Base-by-base conservation (phyloP, 768 basidiomycete species). In the Amanita pallidorosea region DNA sequence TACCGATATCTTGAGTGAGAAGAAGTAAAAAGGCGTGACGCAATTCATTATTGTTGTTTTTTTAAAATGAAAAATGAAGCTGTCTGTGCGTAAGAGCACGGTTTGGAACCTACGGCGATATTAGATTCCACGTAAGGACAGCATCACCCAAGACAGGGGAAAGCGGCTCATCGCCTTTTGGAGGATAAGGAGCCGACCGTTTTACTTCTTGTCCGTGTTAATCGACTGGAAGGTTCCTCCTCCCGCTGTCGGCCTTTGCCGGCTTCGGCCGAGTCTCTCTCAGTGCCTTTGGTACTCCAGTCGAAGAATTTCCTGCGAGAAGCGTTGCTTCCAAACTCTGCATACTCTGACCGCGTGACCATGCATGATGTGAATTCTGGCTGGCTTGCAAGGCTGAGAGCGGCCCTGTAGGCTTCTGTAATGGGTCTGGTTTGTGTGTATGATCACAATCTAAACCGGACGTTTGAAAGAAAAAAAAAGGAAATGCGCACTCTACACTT, bases 311-410 rank as follows among this genome's bases (percentile, higher is more conserved):
- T 89, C 52, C 83, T 73, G 55, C 88, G 76, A 53, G 80, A 80
- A 51, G 85, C 84, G 53, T 71, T 77, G 56, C 80, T 85, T 33
- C 93, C 93, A 54, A 75, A 76, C 67, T 97, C 93, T 45, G 79
- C 69, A 66, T 95, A 97, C 63, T 97, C 92, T 44, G 77, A 79
- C 40, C 85, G 71, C 4, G 89, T 89, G 54, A 91, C 79, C 27
- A 79, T 73, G 17, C 70, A 67, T 29, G 70, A 65, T 0, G 68
- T 47, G 56, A 85, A 83, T 36, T 70, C 69, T 22, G 79, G 67
- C 17, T 70, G 68, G 47, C 65, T 70, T 22, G 80, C 77, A 56
- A 88, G 81, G 13, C 73, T 67, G 48, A 77, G 61, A 0, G 83
- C 83, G 49, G 80, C 73, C 47, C 68, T 65, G 65, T 86, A 85